These are phyloP conservation scores for Solanum bulbocastanum DNA, from an alignment of 257 asterid genomes.

Conservation along the genomic window DNA sequence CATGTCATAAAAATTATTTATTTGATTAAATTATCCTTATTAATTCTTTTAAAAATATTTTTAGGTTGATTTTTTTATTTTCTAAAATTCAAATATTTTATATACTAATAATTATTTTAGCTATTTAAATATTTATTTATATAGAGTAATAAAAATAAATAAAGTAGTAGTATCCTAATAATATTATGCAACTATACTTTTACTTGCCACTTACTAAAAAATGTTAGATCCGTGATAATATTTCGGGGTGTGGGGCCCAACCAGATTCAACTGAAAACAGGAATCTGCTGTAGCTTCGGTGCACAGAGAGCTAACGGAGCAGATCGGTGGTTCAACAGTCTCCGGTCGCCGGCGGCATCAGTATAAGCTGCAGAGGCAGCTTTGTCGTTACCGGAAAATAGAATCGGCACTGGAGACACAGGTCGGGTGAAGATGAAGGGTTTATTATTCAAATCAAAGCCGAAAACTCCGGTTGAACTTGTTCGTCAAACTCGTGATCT, in stretches of 20 bases:
- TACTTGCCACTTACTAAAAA: not conserved
- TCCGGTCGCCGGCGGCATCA: slow-evolving; percentile 15
- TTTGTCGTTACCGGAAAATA: not conserved
- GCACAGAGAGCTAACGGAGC: slow-evolving; percentile 24
- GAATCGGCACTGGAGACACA: not conserved
- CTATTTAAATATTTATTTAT: not conserved
- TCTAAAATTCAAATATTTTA: not conserved
- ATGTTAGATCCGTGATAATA: not conserved
- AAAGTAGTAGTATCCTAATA: not conserved
- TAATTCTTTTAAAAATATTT: not conserved
- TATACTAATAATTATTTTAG: not conserved
- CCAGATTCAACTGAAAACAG: not conserved
- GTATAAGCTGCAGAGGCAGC: not conserved
- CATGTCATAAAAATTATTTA: not conserved
- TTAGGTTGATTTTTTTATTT: not conserved
- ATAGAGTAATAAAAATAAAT: no score
- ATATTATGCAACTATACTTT: not conserved
- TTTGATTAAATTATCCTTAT: not conserved
- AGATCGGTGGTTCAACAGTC: slow-evolving; percentile 23
- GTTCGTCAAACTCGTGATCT: slow-evolving; percentile 76
- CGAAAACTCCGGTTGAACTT: slow-evolving; percentile 53
- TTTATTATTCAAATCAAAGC: slow-evolving; percentile 45
- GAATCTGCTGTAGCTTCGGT: slow-evolving; percentile 17
- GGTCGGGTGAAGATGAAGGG: slow-evolving; percentile 1
- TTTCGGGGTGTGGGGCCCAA: not conserved